Conservation (phyloP, 495 filamentous ascomycete genomes). For the Rhypophila decipiens region DNA sequence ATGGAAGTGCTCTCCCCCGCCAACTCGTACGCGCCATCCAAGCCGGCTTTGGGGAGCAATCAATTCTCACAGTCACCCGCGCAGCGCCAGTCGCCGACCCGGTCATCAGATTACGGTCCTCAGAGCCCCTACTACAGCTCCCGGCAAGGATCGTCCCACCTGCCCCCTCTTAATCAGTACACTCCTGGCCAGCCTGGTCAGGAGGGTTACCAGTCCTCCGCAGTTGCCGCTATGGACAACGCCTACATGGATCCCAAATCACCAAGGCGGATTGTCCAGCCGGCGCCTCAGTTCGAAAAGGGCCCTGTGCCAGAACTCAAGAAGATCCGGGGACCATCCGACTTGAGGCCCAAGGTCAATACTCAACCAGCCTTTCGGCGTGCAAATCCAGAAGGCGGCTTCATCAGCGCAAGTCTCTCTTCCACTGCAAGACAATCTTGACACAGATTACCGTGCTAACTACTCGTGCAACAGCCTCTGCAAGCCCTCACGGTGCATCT, state of each 20-base stretch:
- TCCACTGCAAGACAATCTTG: background rate
- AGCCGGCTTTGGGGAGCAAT: constrained; percentile 29
- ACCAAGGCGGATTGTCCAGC: constrained; percentile 51
- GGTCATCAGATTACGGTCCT: constrained; percentile 38
- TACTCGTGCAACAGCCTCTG: constrained; percentile 57
- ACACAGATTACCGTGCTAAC: constrained; percentile 7
- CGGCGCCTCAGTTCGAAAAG: constrained; percentile 46
- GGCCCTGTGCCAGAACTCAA: constrained; percentile 84
- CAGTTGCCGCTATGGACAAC: constrained; percentile 61
- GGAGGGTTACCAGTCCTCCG: constrained; percentile 59
- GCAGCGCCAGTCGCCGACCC: constrained; percentile 8
- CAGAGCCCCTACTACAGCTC: constrained; percentile 42
- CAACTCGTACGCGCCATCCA: constrained; percentile 40
- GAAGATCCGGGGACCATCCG: constrained; percentile 62
- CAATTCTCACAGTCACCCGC: constrained; percentile 48
- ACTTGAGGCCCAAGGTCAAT: constrained; percentile 79
- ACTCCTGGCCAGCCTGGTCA: constrained; percentile 55
- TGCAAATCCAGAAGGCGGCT: constrained; percentile 95
- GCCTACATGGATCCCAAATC: constrained; percentile 72
- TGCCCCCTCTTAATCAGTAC: constrained; percentile 67
- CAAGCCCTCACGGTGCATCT: constrained; percentile 94
- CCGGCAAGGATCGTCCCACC: constrained; percentile 44
- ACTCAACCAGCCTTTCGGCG: constrained; percentile 82
- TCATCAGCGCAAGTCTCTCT: constrained; percentile 77
- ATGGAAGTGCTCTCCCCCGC: constrained; percentile 71